These are phyloP conservation scores for Massariosphaeria phaeospora DNA, from an alignment of 495 filamentous ascomycete species.

Conservation along the genomic window DNA sequence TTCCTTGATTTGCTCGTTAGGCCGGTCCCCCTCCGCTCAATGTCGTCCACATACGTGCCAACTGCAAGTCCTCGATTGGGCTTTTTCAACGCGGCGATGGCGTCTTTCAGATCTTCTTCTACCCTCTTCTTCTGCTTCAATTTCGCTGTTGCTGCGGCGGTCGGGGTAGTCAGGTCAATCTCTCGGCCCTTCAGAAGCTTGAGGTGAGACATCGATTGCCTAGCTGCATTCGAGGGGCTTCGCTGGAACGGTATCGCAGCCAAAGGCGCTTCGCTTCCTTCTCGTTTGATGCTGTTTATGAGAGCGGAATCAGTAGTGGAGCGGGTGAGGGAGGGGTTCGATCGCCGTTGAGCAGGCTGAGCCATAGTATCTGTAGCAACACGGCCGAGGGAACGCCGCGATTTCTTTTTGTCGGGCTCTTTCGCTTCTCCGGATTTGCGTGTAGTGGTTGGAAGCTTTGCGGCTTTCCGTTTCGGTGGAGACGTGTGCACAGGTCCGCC, in stretches of 20 bases:
- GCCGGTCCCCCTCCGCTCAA: constrained; percentile 54
- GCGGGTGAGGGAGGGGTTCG: constrained; percentile 53
- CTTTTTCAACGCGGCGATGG: constrained; percentile 76
- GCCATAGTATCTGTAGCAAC: constrained; percentile 61
- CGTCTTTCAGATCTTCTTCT: constrained; percentile 75
- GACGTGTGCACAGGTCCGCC: constrained; percentile 68
- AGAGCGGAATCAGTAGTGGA: constrained; percentile 61
- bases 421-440: constrained; percentile 53
- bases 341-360: constrained; percentile 26
- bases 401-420: constrained; percentile 45
- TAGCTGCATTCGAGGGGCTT: constrained; percentile 37
- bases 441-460: constrained; percentile 39
- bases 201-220: constrained; percentile 24
- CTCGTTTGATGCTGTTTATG: constrained; percentile 55
- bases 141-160: constrained; percentile 58
- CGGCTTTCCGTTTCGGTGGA: constrained; percentile 51
- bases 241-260: constrained; percentile 46
- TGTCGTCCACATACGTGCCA: constrained; percentile 64
- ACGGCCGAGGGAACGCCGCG: constrained; percentile 60
- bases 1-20: constrained; percentile 38
- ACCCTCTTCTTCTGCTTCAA: constrained; percentile 68
- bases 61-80: constrained; percentile 78
- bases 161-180: constrained; percentile 58
- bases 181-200: constrained; percentile 62
- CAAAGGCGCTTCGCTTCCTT: constrained; percentile 57